phyloP scores from a whole-genome alignment of 257 asterid species.

The Misopates orontium region DNA sequence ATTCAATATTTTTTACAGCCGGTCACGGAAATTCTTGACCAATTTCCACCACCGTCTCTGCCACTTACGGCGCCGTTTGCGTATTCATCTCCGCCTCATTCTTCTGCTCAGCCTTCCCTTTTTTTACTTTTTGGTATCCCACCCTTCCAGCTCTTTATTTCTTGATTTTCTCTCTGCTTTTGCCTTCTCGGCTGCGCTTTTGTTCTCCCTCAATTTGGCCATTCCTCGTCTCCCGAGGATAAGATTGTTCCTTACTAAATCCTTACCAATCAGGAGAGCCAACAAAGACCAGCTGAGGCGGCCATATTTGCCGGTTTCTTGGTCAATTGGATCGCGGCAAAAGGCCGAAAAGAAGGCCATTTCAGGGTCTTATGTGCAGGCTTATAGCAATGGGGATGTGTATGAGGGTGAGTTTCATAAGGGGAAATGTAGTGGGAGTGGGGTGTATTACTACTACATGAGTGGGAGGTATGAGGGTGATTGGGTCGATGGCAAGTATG shows the following conservation, averaged over 20 bases:
- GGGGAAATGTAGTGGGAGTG: constrained; percentile 88
- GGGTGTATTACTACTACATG: constrained; percentile 93
- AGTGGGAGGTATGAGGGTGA: constrained; percentile 95
- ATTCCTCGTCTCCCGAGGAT: constrained; percentile 82
- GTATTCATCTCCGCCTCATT: constrained; percentile 69
- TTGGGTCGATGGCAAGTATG: constrained; percentile 92
- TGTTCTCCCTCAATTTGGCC: constrained; percentile 81
- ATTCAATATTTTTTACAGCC: constrained; percentile 37
- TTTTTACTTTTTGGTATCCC: constrained; percentile 79
- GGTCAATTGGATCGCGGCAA: constrained; percentile 80
- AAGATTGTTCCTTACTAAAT: constrained; percentile 62
- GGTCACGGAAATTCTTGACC: constrained; percentile 54
- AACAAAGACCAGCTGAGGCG: constrained; percentile 43
- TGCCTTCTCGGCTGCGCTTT: constrained; percentile 80
- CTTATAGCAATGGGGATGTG: constrained; percentile 88
- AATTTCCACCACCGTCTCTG: constrained; percentile 66
- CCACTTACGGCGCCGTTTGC: constrained; percentile 70
- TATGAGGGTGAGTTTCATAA: constrained; percentile 94
- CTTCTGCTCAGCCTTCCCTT: constrained; percentile 74
- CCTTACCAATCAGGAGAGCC: constrained; percentile 64
- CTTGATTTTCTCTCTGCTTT: constrained; percentile 90
- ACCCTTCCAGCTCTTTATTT: constrained; percentile 77
- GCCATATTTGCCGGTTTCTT: constrained; percentile 73
- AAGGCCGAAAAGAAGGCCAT: constrained; percentile 57
- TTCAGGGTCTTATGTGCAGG: constrained; percentile 82